A percentile compares a stretch with the other conserved stretches of the same genome.
Conservation (phyloP, 768 basidiomycete species). For the Kwoniella mangroviensis region DNA sequence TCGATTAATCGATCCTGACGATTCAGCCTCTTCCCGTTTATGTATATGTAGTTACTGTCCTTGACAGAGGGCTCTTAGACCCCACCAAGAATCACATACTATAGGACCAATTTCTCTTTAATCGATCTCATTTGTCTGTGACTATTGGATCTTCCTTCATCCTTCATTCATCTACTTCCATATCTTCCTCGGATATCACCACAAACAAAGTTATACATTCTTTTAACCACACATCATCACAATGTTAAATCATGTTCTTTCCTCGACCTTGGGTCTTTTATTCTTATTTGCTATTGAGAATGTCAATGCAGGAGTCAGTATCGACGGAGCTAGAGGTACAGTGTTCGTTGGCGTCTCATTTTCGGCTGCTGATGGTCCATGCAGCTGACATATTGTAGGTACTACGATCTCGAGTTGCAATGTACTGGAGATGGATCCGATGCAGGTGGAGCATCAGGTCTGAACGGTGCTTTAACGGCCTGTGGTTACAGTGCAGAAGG, state of each 20-base stretch:
- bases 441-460: not conserved
- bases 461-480: not conserved
- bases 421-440: not conserved
- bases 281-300: not conserved
- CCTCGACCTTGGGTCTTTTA: not conserved
- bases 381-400: not conserved
- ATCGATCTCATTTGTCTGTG: too few relatives aligned
- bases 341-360: not conserved
- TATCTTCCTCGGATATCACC: too few relatives aligned
- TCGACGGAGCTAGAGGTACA: slow-evolving; percentile 3
- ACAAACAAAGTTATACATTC: not conserved
- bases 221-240: not conserved
- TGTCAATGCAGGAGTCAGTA: slow-evolving; percentile 1
- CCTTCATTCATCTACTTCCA: too few relatives aligned
- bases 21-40: too few relatives aligned
- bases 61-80: too few relatives aligned
- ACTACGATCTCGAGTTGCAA: slow-evolving; percentile 1
- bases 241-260: not conserved
- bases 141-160: too few relatives aligned
- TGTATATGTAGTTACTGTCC: too few relatives aligned
- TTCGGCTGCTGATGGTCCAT: not conserved
- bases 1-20: too few relatives aligned
- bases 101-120: too few relatives aligned
- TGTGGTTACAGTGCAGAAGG: slow-evolving; percentile 2
- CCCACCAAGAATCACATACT: too few relatives aligned